phyloP scores from a whole-genome alignment of 129 eudicot species.

The Pseudognaphalium luteoalbum region DNA sequence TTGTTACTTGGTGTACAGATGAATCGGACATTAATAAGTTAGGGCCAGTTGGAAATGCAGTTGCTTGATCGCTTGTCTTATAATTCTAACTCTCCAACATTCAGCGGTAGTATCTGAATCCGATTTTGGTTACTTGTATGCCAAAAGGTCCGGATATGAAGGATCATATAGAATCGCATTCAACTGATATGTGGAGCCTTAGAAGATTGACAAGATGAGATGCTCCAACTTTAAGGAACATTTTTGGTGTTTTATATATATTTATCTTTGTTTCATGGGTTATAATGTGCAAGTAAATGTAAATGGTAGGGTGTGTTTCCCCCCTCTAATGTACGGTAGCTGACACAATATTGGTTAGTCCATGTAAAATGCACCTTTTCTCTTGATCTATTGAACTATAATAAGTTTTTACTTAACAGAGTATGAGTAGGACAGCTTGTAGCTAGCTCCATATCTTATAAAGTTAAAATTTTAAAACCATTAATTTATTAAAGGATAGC shows the following conservation, averaged over 20 bases:
- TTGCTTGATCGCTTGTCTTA: neutral
- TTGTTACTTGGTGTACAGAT: constrained; percentile 19
- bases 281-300: constrained; percentile 15
- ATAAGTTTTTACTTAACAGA: neutral
- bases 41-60: constrained; percentile 3
- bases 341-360: neutral
- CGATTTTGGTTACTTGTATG: constrained; percentile 11
- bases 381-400: neutral
- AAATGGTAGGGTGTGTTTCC: constrained; percentile 14
- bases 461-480: neutral
- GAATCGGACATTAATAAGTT: constrained; percentile 19
- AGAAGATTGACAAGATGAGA: constrained; percentile 21
- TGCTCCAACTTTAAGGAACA: constrained; percentile 18
- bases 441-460: neutral
- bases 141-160: neutral
- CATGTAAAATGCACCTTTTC: neutral
- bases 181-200: constrained; percentile 3
- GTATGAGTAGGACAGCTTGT: neutral
- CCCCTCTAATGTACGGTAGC: neutral
- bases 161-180: constrained; percentile 5
- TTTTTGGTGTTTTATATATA: constrained; percentile 16
- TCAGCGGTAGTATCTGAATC: neutral
- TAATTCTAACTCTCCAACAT: neutral
- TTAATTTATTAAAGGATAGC: neutral
- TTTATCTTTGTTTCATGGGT: constrained; percentile 21